Percentiles rank a stretch among this genome's conserved stretches.
These are phyloP conservation scores for Ambispora gerdemannii DNA, from an alignment of 192 early-diverging fungal species.

Conservation along the genomic window DNA sequence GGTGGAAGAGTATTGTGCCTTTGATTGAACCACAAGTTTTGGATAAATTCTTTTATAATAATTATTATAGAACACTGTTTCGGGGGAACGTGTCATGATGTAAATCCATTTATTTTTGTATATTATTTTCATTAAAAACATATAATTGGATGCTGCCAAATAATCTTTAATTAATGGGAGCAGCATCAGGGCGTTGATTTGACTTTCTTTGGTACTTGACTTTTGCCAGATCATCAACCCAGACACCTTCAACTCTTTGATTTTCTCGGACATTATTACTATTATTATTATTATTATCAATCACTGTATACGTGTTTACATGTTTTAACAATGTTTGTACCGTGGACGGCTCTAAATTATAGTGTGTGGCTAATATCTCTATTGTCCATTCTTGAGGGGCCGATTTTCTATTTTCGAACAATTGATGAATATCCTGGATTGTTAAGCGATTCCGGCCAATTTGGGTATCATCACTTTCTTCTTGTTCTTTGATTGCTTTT, in stretches of 20 bases:
- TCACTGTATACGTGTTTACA: background rate
- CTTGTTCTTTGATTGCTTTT: background rate
- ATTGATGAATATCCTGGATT: background rate
- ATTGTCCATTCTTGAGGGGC: background rate
- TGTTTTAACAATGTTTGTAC: background rate
- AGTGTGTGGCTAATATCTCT: background rate
- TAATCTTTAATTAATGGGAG: no score
- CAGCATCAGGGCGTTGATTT: no score
- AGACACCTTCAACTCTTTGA: background rate
- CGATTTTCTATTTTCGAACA: background rate
- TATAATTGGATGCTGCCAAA: no score
- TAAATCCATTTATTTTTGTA: no score
- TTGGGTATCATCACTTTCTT: background rate
- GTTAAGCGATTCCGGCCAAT: background rate
- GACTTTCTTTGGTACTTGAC: no score
- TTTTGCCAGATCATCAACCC: background rate
- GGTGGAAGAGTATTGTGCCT: slow-evolving; percentile 23
- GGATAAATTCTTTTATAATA: slow-evolving; percentile 24
- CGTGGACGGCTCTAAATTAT: background rate
- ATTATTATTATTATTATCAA: background rate
- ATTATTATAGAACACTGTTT: slow-evolving; percentile 23
- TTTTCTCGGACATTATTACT: no score
- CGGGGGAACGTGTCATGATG: slow-evolving; percentile 1
- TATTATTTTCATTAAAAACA: no score
- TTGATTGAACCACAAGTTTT: slow-evolving; percentile 5